phyloP scores from a whole-genome alignment of 73 alveolate species.

The Blepharisma stoltei region DNA sequence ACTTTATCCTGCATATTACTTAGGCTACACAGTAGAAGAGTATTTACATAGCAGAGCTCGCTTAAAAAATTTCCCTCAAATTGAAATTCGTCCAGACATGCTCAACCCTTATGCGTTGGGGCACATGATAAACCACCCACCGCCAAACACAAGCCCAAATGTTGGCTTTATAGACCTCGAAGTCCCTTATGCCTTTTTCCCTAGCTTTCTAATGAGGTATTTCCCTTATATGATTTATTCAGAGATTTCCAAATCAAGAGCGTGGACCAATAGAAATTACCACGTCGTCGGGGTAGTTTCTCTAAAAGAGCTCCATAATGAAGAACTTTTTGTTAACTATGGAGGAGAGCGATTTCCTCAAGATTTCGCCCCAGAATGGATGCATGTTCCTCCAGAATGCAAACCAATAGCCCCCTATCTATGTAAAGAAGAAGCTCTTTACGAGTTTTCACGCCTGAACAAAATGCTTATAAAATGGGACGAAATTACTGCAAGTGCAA shows the following conservation, averaged over 20 bases:
- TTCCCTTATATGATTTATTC: slow-evolving; percentile 50
- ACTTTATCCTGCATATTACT: slow-evolving; percentile 50
- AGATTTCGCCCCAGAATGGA: slow-evolving; percentile 7
- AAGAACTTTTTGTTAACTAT: slow-evolving; percentile 10
- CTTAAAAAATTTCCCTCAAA: neutral
- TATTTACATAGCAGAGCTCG: slow-evolving; percentile 1
- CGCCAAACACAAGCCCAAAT: slow-evolving; percentile 56
- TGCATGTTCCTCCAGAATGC: neutral
- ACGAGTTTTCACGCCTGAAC: slow-evolving; percentile 13
- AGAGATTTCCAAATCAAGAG: slow-evolving; percentile 16
- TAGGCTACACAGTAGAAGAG: slow-evolving; percentile 5
- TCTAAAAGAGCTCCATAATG: neutral
- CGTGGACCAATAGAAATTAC: neutral
- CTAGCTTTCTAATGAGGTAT: slow-evolving; percentile 37
- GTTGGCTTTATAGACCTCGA: slow-evolving; percentile 55
- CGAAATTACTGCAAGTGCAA: neutral
- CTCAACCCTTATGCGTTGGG: slow-evolving; percentile 66
- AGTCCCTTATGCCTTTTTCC: slow-evolving; percentile 59
- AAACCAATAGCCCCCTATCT: neutral
- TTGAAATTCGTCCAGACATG: slow-evolving; percentile 46
- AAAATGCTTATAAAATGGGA: slow-evolving; percentile 24
- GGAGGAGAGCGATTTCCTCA: slow-evolving; percentile 4
- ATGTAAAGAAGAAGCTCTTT: neutral
- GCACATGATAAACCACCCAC: slow-evolving; percentile 70
- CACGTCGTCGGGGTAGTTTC: slow-evolving; percentile 8